These are phyloP conservation scores for Carex pumila DNA, from an alignment of 176 grass and related monocot species.

Conservation along the genomic window DNA sequence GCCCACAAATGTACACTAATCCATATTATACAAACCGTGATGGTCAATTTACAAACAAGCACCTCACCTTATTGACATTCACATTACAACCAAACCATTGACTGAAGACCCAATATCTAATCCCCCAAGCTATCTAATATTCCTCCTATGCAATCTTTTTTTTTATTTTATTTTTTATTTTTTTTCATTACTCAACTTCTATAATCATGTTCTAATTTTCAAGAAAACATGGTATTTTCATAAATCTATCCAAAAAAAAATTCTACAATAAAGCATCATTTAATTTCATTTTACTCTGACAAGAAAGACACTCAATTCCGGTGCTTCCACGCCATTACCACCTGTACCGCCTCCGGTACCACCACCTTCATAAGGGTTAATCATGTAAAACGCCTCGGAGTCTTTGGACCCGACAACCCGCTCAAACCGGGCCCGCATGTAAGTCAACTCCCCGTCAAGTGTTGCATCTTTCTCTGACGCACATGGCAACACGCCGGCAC, in stretches of 20 bases:
- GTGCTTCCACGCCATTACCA: slow-evolving; percentile 18
- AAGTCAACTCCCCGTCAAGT: slow-evolving; percentile 77
- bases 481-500: slow-evolving; percentile 78
- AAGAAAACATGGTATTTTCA: slow-evolving; percentile 17
- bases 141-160: neutral
- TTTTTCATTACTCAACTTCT: neutral
- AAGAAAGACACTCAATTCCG: slow-evolving; percentile 89
- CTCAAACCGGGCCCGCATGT: slow-evolving; percentile 87
- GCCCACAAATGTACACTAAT: neutral
- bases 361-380: slow-evolving; percentile 57
- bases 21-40: neutral
- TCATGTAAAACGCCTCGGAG: slow-evolving; percentile 96
- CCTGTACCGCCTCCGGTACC: neutral
- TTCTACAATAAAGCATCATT: neutral
- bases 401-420: slow-evolving; percentile 90
- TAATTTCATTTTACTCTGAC: slow-evolving; percentile 77
- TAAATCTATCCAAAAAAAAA: slow-evolving; percentile 11
- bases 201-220: neutral
- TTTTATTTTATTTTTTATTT: neutral
- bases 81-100: slow-evolving; percentile 3
- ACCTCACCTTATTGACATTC: neutral
- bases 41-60: neutral
- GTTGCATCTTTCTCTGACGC: slow-evolving; percentile 52
- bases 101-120: neutral
- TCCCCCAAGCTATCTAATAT: neutral